These are phyloP conservation scores for Tulasnella sp. DNA, from an alignment of 768 basidiomycete genomes.

Conservation along the genomic window DNA sequence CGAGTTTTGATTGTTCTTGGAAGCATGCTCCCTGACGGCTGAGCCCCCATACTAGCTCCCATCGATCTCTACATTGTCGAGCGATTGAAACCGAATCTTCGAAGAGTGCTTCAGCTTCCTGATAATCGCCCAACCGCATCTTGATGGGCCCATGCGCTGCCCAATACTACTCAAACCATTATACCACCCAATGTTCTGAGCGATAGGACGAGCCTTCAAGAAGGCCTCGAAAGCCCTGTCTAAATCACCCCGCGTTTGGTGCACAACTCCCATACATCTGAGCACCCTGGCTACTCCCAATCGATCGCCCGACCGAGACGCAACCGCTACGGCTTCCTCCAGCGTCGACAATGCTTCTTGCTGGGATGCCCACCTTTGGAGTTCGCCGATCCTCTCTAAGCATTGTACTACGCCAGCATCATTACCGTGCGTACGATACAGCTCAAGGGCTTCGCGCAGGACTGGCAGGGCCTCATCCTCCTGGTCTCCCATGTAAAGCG, in stretches of 20 bases:
- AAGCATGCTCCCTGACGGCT: background rate
- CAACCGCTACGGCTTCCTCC: background rate
- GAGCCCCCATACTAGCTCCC: background rate
- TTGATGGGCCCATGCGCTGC: background rate
- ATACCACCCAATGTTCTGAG: background rate
- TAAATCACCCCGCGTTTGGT: background rate
- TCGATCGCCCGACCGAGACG: background rate
- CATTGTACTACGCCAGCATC: background rate
- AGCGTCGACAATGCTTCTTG: background rate
- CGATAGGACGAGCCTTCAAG: background rate
- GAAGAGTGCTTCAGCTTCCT: background rate
- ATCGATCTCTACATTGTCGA: background rate
- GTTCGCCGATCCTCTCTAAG: background rate
- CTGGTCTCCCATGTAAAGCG: background rate
- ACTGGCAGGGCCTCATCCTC: background rate
- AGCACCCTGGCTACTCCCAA: background rate
- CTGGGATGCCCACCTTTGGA: background rate
- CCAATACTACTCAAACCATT: background rate
- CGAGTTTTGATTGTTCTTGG: background rate
- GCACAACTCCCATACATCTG: background rate
- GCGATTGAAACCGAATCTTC: background rate
- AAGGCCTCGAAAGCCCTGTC: background rate
- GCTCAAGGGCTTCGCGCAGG: background rate
- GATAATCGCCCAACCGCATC: background rate
- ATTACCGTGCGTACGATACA: background rate